phyloP scores from a whole-genome alignment of 208 protist species.

The Spongospora subterranea region DNA sequence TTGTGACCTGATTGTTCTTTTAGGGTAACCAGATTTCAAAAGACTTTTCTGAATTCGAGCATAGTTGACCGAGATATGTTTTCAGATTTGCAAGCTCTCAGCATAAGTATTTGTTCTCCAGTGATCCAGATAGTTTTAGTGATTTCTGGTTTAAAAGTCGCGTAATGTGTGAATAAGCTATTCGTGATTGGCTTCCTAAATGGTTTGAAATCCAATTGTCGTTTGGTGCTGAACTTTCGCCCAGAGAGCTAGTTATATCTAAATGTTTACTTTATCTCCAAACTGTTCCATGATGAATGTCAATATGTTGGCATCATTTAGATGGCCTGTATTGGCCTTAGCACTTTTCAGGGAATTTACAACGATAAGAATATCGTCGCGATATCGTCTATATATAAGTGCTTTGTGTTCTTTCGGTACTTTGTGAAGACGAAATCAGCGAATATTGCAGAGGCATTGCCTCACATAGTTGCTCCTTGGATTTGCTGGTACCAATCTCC shows the following conservation, averaged over 20 bases:
- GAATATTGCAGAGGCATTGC: constrained; percentile 18
- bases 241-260: neutral
- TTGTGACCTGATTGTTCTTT: neutral
- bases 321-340: neutral
- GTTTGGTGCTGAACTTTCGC: neutral
- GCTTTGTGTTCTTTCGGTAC: neutral
- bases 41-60: constrained; percentile 10
- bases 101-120: neutral
- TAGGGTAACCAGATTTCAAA: neutral
- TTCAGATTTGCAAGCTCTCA: neutral
- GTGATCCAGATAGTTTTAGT: constrained; percentile 22
- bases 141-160: constrained; percentile 26
- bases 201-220: constrained; percentile 14
- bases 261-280: neutral
- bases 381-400: neutral
- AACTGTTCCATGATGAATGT: constrained; percentile 15
- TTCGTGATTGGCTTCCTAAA: constrained; percentile 24
- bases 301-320: neutral
- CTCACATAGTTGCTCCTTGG: too few relatives aligned
- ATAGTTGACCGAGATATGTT: neutral
- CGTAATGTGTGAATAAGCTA: neutral
- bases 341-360: neutral
- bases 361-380: constrained; percentile 17
- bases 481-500: too few relatives aligned
- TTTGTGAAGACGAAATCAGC: constrained; percentile 9